phyloP scores from a whole-genome alignment of 768 basidiomycete genomes.

The Termitomyces sp. region DNA sequence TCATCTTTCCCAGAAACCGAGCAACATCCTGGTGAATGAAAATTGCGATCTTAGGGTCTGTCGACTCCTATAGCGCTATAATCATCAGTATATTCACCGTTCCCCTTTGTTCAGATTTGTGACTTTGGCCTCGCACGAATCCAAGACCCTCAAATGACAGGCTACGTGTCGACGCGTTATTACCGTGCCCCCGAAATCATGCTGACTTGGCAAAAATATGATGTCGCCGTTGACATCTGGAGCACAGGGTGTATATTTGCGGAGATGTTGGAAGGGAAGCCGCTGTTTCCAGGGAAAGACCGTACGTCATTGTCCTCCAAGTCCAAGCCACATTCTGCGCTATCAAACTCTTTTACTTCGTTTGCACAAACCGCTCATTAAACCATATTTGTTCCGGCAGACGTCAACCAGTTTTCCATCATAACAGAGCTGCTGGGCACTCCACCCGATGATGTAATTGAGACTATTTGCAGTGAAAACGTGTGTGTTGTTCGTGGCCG shows the following conservation, averaged over 20 bases:
- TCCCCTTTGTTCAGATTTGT: constrained; percentile 63
- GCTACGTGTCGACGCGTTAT: constrained; percentile 98
- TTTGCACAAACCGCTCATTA: background rate
- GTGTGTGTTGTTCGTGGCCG: constrained; percentile 48
- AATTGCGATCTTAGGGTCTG: constrained; percentile 96
- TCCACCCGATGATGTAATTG: constrained; percentile 99
- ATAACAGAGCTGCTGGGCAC: constrained; percentile 98
- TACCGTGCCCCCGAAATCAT: constrained; percentile 99
- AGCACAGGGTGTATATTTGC: constrained; percentile 99
- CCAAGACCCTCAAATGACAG: constrained; percentile 99
- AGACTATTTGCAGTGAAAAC: constrained; percentile 97
- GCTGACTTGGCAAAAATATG: constrained; percentile 99
- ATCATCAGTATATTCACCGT: background rate
- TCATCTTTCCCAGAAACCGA: constrained; percentile 76
- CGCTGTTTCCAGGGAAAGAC: constrained; percentile 98
- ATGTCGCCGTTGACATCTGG: constrained; percentile 99
- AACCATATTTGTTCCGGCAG: constrained; percentile 32
- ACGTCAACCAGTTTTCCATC: constrained; percentile 99
- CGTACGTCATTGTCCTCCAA: constrained; percentile 55
- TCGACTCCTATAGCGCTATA: background rate
- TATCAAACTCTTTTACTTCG: too few relatives aligned
- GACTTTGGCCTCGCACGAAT: constrained; percentile 98
- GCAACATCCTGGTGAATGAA: constrained; percentile 99
- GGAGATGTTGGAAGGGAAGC: constrained; percentile 99
- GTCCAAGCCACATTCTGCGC: background rate